A percentile compares a stretch with the other conserved stretches of the same genome.
phyloP scores from a whole-genome alignment of 495 filamentous ascomycete genomes.

The Trichoderma erinaceum region DNA sequence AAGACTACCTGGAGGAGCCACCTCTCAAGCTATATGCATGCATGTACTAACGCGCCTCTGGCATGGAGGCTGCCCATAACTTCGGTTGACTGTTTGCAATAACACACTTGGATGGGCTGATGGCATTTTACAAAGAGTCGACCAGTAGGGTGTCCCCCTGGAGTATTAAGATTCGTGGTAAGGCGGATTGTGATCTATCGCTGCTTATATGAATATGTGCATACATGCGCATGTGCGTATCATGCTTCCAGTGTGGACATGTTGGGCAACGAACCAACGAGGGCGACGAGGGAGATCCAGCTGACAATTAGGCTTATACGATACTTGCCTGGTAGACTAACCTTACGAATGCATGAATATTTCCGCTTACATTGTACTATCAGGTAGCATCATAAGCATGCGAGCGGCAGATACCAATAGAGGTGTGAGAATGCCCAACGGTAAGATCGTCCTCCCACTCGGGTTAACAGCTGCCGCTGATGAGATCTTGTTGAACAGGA shows the following conservation, averaged over 20 bases:
- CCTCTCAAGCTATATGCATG: neutral
- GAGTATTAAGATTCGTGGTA: neutral
- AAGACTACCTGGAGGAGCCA: neutral
- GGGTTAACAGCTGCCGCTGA: neutral
- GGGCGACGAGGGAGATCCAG: neutral
- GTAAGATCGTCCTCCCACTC: neutral
- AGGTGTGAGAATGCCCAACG: neutral
- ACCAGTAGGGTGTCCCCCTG: neutral
- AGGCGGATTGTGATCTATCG: neutral
- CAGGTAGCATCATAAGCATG: neutral
- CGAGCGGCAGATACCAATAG: neutral
- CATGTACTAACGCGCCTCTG: neutral
- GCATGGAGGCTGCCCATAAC: neutral
- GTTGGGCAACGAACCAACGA: conserved; percentile 4
- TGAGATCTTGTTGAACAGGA: neutral
- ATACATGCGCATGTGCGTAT: neutral
- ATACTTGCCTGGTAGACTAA: neutral
- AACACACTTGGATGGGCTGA: neutral
- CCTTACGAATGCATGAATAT: neutral
- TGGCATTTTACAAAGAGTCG: neutral
- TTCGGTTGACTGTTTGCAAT: neutral
- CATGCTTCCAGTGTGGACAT: neutral
- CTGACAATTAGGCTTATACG: neutral
- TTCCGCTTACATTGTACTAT: neutral
- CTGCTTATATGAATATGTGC: neutral